Conservation (phyloP, 805 yeast species). For the Pichia scutulata region DNA sequence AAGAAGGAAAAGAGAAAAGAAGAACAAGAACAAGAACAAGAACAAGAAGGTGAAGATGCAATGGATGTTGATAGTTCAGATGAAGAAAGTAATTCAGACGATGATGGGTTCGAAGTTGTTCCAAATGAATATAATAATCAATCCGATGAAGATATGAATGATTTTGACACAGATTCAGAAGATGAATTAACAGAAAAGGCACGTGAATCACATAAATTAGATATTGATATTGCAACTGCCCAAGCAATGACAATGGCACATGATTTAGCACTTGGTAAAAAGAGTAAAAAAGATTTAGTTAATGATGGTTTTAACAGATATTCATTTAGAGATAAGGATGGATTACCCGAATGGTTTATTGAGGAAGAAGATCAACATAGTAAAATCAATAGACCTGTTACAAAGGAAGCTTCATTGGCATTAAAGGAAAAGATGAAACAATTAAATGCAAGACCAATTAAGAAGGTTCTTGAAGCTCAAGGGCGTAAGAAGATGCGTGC, state of each 20-base stretch:
- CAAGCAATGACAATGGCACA: conserved; percentile 98
- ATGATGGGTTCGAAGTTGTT: conserved; percentile 39
- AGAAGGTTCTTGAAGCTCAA: conserved; percentile 96
- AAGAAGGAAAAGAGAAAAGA: conserved; percentile 14
- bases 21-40: conserved; percentile 9
- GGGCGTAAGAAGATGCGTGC: conserved; percentile 96
- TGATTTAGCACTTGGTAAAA: conserved; percentile 85
- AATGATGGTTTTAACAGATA: conserved; percentile 91
- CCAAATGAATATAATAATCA: conserved; percentile 32
- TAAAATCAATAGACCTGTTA: conserved; percentile 81
- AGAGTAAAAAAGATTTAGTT: conserved; percentile 73
- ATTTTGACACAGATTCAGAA: conserved; percentile 42
- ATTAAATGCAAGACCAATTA: conserved; percentile 94
- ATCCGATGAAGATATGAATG: conserved; percentile 30
- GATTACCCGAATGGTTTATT: conserved; percentile 92
- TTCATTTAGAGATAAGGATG: conserved; percentile 85
- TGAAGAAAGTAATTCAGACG: conserved; percentile 12
- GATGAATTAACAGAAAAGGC: conserved; percentile 40
- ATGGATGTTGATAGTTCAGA: conserved; percentile 18
- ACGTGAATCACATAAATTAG: conserved; percentile 45
- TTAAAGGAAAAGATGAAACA: conserved; percentile 68
- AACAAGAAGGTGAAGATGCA: conserved; percentile 7
- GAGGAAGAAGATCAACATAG: conserved; percentile 89
- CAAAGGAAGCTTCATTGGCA: conserved; percentile 86
- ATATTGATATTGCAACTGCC: conserved; percentile 79